These are phyloP conservation scores for Oehlia diaphana DNA, from an alignment of 192 early-diverging fungal species.

Conservation along the genomic window DNA sequence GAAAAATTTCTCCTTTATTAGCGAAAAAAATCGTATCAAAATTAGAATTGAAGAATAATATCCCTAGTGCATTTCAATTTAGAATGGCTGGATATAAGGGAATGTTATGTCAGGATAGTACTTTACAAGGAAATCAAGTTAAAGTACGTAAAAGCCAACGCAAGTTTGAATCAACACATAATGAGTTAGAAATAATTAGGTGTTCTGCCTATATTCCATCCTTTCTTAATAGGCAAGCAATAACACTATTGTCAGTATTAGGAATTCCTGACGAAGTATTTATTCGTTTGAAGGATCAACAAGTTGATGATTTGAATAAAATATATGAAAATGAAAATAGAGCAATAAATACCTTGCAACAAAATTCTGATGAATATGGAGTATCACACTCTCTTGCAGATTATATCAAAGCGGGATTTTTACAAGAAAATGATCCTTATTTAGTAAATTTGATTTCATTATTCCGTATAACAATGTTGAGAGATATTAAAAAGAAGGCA, in stretches of 20 bases:
- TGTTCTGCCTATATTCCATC: conserved; percentile 49
- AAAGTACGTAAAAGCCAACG: conserved; percentile 55
- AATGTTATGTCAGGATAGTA: too few species aligned
- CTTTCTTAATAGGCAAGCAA: conserved; percentile 67
- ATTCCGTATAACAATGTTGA: conserved; percentile 45
- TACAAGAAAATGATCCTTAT: conserved; percentile 43
- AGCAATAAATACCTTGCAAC: conserved; percentile 39
- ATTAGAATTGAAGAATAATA: conserved; percentile 17
- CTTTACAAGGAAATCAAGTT: conserved; percentile 34
- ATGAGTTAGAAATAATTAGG: conserved; percentile 17
- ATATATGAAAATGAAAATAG: conserved; percentile 38
- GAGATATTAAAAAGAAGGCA: conserved; percentile 52
- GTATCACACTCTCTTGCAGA: conserved; percentile 35
- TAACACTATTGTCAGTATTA: conserved; percentile 56
- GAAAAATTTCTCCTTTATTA: too few species aligned
- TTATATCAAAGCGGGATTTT: conserved; percentile 51
- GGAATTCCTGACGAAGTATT: conserved; percentile 62
- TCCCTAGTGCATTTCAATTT: conserved; percentile 71
- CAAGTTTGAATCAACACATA: conserved; percentile 57
- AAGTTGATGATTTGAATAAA: conserved; percentile 39
- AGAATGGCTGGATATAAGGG: conserved; percentile 56
- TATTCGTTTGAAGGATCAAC: conserved; percentile 44
- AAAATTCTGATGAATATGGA: conserved; percentile 49
- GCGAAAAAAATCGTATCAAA: too few species aligned
- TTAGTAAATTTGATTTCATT: conserved; percentile 45